Conservation (phyloP, 805 yeast species). For the Kuraishia ogatae region DNA sequence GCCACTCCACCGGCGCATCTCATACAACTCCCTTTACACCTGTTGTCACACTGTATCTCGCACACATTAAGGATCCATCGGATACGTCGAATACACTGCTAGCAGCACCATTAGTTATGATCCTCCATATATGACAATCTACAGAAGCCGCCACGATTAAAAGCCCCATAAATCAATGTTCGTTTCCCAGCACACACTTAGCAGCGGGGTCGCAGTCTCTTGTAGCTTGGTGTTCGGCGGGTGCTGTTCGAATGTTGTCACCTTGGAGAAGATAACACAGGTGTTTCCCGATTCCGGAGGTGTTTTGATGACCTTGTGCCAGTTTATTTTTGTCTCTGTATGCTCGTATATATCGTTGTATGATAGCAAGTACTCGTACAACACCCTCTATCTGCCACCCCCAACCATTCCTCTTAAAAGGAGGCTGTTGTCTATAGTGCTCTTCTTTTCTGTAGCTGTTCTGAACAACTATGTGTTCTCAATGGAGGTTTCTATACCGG, state of each 20-base stretch:
- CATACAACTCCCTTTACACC: too few relatives aligned
- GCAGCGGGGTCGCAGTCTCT: not conserved
- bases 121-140: not conserved
- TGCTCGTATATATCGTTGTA: constrained; percentile 30
- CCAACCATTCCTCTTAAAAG: constrained; percentile 31
- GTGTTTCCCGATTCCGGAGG: constrained; percentile 29
- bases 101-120: too few relatives aligned
- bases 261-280: constrained; percentile 46
- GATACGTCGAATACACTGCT: too few relatives aligned
- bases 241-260: constrained; percentile 62
- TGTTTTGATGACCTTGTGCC: constrained; percentile 45
- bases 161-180: too few relatives aligned
- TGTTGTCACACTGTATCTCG: too few relatives aligned
- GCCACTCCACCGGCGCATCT: too few relatives aligned
- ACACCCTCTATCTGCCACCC: constrained; percentile 22
- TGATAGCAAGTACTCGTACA: constrained; percentile 14
- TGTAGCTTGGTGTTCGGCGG: constrained; percentile 49
- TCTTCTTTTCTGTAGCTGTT: constrained; percentile 42
- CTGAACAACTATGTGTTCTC: constrained; percentile 52
- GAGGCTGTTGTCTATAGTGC: constrained; percentile 36
- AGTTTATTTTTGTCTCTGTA: constrained; percentile 44
- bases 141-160: too few relatives aligned
- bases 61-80: too few relatives aligned
- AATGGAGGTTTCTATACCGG: constrained; percentile 51
- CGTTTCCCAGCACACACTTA: not conserved